Evolutionary conservation across 176 grass and related monocot species (phyloP).

Genomic region (Tillandsia leiboldiana): DNA sequence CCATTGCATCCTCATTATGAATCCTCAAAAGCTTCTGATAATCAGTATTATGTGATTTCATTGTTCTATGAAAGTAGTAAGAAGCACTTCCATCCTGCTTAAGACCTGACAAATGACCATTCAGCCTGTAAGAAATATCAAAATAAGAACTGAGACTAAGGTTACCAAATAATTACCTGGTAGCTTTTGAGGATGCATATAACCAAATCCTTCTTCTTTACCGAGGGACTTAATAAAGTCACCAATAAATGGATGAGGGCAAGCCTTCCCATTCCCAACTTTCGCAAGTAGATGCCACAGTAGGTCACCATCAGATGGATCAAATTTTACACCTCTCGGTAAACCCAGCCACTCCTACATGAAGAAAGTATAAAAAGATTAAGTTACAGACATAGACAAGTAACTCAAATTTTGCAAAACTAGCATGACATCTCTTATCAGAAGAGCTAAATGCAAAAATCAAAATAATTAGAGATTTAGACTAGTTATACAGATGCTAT

Average conservation of each 20-base stretch:
- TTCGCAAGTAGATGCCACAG: constrained; percentile 76
- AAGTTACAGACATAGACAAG: constrained; percentile 7
- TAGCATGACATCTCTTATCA: too few species aligned
- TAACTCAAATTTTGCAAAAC: neutral
- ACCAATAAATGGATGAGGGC: constrained; percentile 64
- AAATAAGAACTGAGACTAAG: constrained; percentile 11
- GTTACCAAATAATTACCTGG: constrained; percentile 35
- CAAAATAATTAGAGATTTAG: too few species aligned
- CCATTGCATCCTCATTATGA: neutral
- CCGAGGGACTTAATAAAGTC: constrained; percentile 59
- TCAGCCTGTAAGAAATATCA: constrained; percentile 5
- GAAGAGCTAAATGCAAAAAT: neutral
- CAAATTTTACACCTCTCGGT: constrained; percentile 74
- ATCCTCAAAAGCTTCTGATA: constrained; percentile 10
- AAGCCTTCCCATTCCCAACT: constrained; percentile 33
- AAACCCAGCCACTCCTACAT: constrained; percentile 59
- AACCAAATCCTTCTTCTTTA: constrained; percentile 30
- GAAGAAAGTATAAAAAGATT: constrained; percentile 11
- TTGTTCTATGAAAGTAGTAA: constrained; percentile 73
- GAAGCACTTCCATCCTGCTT: constrained; percentile 48
- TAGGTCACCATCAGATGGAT: constrained; percentile 63
- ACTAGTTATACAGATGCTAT: too few species aligned
- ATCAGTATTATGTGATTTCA: constrained; percentile 20
- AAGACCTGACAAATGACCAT: constrained; percentile 37
- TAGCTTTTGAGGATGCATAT: constrained; percentile 51